Conservation (phyloP, 108 stramenopile species). For the Cyclotella kingstonii region DNA sequence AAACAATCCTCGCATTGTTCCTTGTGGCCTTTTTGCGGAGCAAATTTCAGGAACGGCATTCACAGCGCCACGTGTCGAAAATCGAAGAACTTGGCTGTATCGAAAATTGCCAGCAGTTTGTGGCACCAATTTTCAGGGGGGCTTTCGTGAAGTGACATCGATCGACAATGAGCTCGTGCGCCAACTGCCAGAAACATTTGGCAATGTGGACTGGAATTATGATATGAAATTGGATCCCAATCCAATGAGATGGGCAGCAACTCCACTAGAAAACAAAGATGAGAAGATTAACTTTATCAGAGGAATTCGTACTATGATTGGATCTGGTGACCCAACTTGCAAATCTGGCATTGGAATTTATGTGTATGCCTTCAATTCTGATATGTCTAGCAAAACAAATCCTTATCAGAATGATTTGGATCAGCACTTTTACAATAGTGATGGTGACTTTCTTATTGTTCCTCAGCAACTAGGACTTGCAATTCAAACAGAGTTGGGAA, state of each 20-base stretch:
- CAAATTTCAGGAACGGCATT: conserved; percentile 93
- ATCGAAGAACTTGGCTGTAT: conserved; percentile 82
- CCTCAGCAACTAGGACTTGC: conserved; percentile 75
- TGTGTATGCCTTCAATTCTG: conserved; percentile 63
- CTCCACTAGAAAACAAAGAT: conserved; percentile 17
- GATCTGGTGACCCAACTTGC: conserved; percentile 63
- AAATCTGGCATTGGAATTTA: conserved; percentile 83
- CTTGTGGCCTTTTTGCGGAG: conserved; percentile 83
- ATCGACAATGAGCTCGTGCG: background rate
- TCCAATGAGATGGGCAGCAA: conserved; percentile 87
- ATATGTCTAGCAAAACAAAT: conserved; percentile 50
- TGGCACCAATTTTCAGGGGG: conserved; percentile 20
- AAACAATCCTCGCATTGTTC: conserved; percentile 89
- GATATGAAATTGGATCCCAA: conserved; percentile 66
- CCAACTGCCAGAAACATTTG: conserved; percentile 37
- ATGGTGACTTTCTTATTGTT: conserved; percentile 93
- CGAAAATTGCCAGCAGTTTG: conserved; percentile 71
- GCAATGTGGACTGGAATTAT: conserved; percentile 33
- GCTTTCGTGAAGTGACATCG: conserved; percentile 1
- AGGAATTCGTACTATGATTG: conserved; percentile 55
- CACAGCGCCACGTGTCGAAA: conserved; percentile 78
- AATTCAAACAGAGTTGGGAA: conserved; percentile 83
- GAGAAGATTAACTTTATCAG: conserved; percentile 52
- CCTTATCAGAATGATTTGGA: background rate
- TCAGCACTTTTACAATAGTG: conserved; percentile 73